A percentile compares a stretch with the other conserved stretches of the same genome.
Conservation (phyloP, 495 filamentous ascomycete genomes). For the Aspergillus bridgeri region DNA sequence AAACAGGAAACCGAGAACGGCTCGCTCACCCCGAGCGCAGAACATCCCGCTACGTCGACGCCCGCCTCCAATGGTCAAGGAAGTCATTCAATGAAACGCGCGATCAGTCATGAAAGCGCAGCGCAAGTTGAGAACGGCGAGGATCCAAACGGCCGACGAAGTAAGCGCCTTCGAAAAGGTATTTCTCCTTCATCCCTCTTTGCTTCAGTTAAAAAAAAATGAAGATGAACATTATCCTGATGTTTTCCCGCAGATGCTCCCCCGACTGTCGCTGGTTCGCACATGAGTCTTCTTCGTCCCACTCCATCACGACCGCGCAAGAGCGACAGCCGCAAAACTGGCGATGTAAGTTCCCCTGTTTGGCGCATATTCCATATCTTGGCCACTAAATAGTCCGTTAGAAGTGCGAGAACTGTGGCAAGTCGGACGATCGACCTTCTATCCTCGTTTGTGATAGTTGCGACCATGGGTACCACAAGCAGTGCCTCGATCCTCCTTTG, state of each 20-base stretch:
- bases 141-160: slow-evolving; percentile 74
- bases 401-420: slow-evolving; percentile 88
- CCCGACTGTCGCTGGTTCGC: slow-evolving; percentile 89
- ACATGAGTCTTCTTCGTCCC: slow-evolving; percentile 92
- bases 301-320: slow-evolving; percentile 70
- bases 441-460: slow-evolving; percentile 91
- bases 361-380: neutral
- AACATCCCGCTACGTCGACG: slow-evolving; percentile 35
- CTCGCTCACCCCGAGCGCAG: slow-evolving; percentile 38
- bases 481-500: slow-evolving; percentile 86
- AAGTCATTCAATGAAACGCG: slow-evolving; percentile 69
- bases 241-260: slow-evolving; percentile 60
- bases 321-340: slow-evolving; percentile 60
- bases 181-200: slow-evolving; percentile 36
- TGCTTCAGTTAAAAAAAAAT: neutral
- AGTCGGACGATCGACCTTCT: slow-evolving; percentile 64
- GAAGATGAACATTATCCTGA: slow-evolving; percentile 1
- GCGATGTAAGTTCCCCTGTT: slow-evolving; percentile 61
- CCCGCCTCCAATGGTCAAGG: slow-evolving; percentile 56
- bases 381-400: slow-evolving; percentile 27
- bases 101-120: slow-evolving; percentile 71
- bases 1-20: slow-evolving; percentile 53
- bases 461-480: slow-evolving; percentile 81
- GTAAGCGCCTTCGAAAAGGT: slow-evolving; percentile 94
- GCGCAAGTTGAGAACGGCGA: slow-evolving; percentile 60